Evolutionary conservation across 2,329 filamentous ascomycete species (phyloP), one percentile per base, ranked within the genome.

Genomic region (Nannizziopsis arthrosporioides): DNA sequence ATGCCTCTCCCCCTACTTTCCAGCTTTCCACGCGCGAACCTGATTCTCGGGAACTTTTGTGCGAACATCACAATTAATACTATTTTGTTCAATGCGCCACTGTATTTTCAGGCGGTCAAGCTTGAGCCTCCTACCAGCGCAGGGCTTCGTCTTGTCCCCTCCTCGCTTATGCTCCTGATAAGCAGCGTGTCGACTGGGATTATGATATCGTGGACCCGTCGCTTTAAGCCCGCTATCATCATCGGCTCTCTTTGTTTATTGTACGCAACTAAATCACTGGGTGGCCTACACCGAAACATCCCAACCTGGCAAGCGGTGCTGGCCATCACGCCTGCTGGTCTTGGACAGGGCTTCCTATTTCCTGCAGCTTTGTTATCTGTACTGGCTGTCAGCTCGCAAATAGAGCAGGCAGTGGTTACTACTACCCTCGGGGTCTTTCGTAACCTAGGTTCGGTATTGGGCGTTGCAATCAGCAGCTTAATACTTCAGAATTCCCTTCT

Each of bases 21-120:
- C 19, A 68, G 65, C 43, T 59, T 65, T 27, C 73, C 73, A 2
- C 66, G 71, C 2, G 69, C 70, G 5, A 71, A 66, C 50, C 61
- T 76, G 1, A 69, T 75, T 39, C 72, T 74, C 54, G 68, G 69
- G 49, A 75, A 74, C 53, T 75, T 75, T 56, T 73, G 75, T 52
- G 68, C 68, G 0, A 60, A 66, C 5, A 62, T 75, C 12, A 68
- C 71, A 1, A 63, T 73, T 51, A 73, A 75, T 52, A 73, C 72
- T 2, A 77, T 84, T 54, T 68, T 84, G 12, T 85, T 85, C 65
- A 81, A 82, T 57, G 78, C 78, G 5, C 84, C 84, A 0, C 69
- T 89, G 6, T 89, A 82, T 68, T 88, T 85, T 66, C 83, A 86
- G 61, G 82, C 80, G 34, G 82, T 86, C 19, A 78, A 85, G 42